Percentiles rank a stretch among this genome's conserved stretches.
Evolutionary conservation across 78 protist species (phyloP).

Genomic region (Polysphondylium violaceum): DNA sequence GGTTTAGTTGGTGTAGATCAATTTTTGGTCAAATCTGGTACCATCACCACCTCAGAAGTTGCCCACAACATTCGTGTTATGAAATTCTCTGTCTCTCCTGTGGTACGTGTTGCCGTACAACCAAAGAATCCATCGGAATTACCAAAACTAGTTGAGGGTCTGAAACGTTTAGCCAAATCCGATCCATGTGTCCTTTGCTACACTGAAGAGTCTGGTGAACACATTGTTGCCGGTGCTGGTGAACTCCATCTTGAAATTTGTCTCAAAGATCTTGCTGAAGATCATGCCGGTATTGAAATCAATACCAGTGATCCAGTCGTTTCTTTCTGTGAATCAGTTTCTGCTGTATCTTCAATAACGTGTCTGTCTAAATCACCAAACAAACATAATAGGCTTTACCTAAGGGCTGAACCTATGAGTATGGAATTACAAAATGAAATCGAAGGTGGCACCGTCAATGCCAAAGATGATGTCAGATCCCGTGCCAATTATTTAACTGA

Average conservation of each 20-base stretch:
- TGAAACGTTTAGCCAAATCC: constrained; percentile 97
- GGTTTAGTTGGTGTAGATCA: constrained; percentile 99
- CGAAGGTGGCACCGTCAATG: constrained; percentile 87
- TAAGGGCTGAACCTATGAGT: constrained; percentile 92
- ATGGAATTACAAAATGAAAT: constrained; percentile 95
- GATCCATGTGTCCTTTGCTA: constrained; percentile 95
- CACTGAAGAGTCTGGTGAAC: constrained; percentile 99
- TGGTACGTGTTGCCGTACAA: constrained; percentile 99
- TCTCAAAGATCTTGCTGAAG: constrained; percentile 98
- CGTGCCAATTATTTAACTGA: constrained; percentile 92
- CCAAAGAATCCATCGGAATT: constrained; percentile 97
- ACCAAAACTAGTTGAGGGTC: constrained; percentile 99
- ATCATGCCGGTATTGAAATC: constrained; percentile 93
- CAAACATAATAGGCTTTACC: constrained; percentile 99
- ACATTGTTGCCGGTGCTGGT: constrained; percentile 99
- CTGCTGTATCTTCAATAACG: constrained; percentile 66
- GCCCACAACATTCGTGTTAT: constrained; percentile 95
- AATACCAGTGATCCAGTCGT: constrained; percentile 99
- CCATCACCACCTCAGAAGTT: constrained; percentile 96
- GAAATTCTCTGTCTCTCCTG: constrained; percentile 99
- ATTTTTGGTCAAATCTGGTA: constrained; percentile 98
- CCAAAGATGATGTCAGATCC: constrained; percentile 88
- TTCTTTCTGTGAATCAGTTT: constrained; percentile 97
- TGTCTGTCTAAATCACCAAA: constrained; percentile 99
- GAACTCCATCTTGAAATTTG: constrained; percentile 99